Evolutionary conservation across 306 rosid genomes (phyloP), one percentile per base, ranked within the genome.

Genomic region (Dryas alaskensis): DNA sequence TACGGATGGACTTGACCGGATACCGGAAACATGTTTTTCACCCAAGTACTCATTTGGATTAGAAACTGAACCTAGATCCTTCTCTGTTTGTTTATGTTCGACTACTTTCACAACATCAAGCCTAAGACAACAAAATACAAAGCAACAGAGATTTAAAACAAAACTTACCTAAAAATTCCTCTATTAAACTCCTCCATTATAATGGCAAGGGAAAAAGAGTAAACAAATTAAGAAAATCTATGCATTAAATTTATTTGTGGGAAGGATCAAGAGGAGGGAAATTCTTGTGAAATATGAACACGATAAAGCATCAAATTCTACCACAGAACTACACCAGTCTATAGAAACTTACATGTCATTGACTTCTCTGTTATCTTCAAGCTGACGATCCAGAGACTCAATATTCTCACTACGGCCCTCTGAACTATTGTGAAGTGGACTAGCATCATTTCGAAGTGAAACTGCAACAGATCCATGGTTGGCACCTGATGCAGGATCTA

Each of bases 301-400:
- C 19, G 4, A 12, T 40, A 47, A 60, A 59, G n/a, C 14, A 46
- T 46, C n/a, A 58, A 54, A 12, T 57, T 22, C 53, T 22, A 57
- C 7, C 10, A 8, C 4, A 45, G 7, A 58, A 71, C 54, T 22
- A 55, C 7, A 57, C 10, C 25, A 17, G 13, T 16, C 46, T 5
- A 47, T 39, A 22, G 37, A 76, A 67, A 60, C 98, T 93, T 88
- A 93, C 98, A 73, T 75, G 72, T 81, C 79, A 63, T 84, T 84
- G 52, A 69, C 73, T 76, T 80, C 80, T 73, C 77, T 75, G 49
- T 55, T 57, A 65, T 84, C 90, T 62, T 61, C 84, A 78, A 59
- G 70, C 40, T 54, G 76, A 71, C 78, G 78, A 77, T 82, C 83
- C 74, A 67, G 70, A 82, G 78, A 80, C 73, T 71, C 66, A 5